Evolutionary conservation across 148 eudicot species (phyloP).

Genomic region (Rhododendron henanense): DNA sequence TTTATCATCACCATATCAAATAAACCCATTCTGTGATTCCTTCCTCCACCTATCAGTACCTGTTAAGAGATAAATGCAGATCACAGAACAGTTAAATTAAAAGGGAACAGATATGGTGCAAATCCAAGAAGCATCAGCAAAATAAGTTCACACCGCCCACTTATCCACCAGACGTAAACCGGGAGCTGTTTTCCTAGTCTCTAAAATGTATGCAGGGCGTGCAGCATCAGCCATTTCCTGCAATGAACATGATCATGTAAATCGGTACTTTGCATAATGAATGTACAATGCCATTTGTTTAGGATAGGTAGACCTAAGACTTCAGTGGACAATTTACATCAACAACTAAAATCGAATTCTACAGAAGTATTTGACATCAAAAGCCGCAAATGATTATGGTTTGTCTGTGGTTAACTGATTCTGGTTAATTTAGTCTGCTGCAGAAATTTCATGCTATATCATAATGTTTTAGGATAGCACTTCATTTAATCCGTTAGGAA

Average conservation of each 20-base stretch:
- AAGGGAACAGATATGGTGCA: neutral
- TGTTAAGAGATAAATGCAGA: conserved; percentile 19
- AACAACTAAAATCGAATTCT: no score
- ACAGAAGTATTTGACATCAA: neutral
- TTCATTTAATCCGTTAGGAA: neutral
- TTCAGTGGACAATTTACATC: neutral
- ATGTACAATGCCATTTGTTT: neutral
- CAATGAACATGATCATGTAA: neutral
- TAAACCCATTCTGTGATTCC: conserved; percentile 90
- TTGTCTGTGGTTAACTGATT: neutral
- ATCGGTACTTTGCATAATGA: neutral
- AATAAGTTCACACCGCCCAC: conserved; percentile 79
- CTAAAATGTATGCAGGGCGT: conserved; percentile 71
- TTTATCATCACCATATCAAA: conserved; percentile 96
- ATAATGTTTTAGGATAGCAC: neutral
- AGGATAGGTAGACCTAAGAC: neutral
- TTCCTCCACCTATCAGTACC: conserved; percentile 96
- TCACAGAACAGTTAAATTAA: neutral
- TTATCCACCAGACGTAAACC: conserved; percentile 94
- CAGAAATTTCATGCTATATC: neutral
- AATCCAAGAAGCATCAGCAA: neutral
- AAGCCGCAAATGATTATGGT: neutral
- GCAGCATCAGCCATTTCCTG: conserved; percentile 98
- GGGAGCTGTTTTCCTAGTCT: conserved; percentile 97
- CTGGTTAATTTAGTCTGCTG: neutral